phyloP scores from a whole-genome alignment of 768 basidiomycete species.

The Lactifluus volemus region DNA sequence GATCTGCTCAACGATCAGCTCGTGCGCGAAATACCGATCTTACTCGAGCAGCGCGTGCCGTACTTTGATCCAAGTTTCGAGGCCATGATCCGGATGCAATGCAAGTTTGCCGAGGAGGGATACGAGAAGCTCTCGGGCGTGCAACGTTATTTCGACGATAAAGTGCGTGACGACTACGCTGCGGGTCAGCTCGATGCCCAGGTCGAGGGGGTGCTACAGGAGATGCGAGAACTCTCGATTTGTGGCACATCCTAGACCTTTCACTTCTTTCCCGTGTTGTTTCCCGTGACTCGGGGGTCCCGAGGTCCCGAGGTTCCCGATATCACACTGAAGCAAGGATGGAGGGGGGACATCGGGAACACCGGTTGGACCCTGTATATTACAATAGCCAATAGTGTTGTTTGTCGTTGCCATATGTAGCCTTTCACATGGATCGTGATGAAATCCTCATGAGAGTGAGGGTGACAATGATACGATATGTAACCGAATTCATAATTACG shows the following conservation, averaged over 20 bases:
- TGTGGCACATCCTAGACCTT: conserved; percentile 50
- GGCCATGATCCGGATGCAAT: conserved; percentile 97
- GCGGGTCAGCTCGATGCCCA: conserved; percentile 94
- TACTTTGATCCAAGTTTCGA: conserved; percentile 99
- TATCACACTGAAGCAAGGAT: background rate
- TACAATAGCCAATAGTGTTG: background rate
- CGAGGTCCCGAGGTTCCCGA: background rate
- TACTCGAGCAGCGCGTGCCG: conserved; percentile 91
- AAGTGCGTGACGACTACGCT: conserved; percentile 92
- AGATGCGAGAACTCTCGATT: conserved; percentile 94
- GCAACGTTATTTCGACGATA: conserved; percentile 87
- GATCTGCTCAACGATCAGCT: conserved; percentile 90
- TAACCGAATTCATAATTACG: conserved; percentile 13
- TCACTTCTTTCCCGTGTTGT: background rate
- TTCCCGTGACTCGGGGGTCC: background rate
- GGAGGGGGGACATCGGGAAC: background rate
- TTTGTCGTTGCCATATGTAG: background rate
- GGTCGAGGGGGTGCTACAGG: conserved; percentile 94
- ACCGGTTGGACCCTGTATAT: conserved; percentile 5
- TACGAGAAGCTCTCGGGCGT: conserved; percentile 96
- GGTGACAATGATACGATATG: background rate
- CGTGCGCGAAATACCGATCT: conserved; percentile 80
- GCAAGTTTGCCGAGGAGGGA: conserved; percentile 96
- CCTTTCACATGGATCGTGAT: background rate
- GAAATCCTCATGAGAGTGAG: background rate